phyloP scores from a whole-genome alignment of 768 basidiomycete genomes.

The Boletus sensibilis region DNA sequence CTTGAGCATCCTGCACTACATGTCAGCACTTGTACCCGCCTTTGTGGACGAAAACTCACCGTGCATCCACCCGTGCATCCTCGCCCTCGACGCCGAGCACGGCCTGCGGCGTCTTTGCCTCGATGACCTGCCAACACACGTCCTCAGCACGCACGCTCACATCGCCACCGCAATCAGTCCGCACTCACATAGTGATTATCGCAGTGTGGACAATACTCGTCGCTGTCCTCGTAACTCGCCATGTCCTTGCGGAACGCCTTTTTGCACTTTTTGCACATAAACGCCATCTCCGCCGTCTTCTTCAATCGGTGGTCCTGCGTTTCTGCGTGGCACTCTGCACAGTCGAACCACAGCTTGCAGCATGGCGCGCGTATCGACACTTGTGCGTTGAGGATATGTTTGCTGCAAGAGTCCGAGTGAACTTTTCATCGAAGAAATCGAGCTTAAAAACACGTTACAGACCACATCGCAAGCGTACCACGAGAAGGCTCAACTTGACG shows the following conservation, averaged over 20 bases:
- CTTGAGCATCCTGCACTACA: slow-evolving; percentile 69
- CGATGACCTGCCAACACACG: slow-evolving; percentile 64
- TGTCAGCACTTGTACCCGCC: neutral
- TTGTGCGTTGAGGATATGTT: slow-evolving; percentile 95
- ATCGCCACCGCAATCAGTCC: neutral
- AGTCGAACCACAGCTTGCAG: slow-evolving; percentile 98
- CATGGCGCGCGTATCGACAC: slow-evolving; percentile 95
- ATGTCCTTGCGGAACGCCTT: slow-evolving; percentile 98
- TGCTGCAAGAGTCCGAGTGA: slow-evolving; percentile 46
- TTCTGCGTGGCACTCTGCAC: slow-evolving; percentile 93
- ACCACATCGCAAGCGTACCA: slow-evolving; percentile 24
- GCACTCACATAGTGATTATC: slow-evolving; percentile 95
- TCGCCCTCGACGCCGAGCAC: slow-evolving; percentile 87
- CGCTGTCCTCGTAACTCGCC: slow-evolving; percentile 88
- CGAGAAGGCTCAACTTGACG: neutral
- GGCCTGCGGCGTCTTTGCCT: slow-evolving; percentile 88
- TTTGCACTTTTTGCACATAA: slow-evolving; percentile 87
- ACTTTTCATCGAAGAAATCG: neutral
- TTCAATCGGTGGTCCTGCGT: slow-evolving; percentile 66
- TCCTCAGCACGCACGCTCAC: neutral
- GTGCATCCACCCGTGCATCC: slow-evolving; percentile 81
- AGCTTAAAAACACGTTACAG: slow-evolving; percentile 9
- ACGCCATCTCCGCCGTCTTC: slow-evolving; percentile 81
- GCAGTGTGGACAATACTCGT: slow-evolving; percentile 97
- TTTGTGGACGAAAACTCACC: slow-evolving; percentile 49